phyloP scores from a whole-genome alignment of 331 rosid genomes.

The Malus hybrid region DNA sequence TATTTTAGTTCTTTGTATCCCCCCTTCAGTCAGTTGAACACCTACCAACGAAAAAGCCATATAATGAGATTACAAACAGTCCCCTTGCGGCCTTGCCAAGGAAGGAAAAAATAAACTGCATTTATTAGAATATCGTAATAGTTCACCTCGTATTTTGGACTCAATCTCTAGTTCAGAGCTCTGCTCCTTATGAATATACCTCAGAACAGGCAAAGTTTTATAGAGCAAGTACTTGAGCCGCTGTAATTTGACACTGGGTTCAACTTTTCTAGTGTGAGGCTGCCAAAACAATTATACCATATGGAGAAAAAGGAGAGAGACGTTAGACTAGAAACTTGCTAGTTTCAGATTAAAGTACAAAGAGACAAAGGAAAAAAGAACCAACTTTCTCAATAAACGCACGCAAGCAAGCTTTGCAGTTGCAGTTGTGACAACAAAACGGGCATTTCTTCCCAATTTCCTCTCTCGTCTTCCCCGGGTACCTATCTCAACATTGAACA shows the following conservation, averaged over 20 bases:
- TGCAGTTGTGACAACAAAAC: conserved; percentile 55
- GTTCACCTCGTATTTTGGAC: conserved; percentile 41
- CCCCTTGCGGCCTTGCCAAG: not conserved
- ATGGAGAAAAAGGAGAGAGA: not conserved
- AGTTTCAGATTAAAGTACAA: not conserved
- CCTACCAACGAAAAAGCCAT: conserved; percentile 28
- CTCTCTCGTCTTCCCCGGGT: conserved; percentile 48
- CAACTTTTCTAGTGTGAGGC: conserved; percentile 24
- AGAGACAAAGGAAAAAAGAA: not conserved
- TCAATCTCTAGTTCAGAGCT: conserved; percentile 55
- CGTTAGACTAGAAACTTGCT: not conserved
- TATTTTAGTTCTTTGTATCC: conserved; percentile 40
- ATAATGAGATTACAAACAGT: not conserved
- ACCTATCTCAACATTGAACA: conserved; percentile 27
- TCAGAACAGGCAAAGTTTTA: conserved; percentile 52
- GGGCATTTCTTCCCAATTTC: conserved; percentile 48
- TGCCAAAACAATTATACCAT: conserved; percentile 22
- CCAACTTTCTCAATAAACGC: conserved; percentile 28
- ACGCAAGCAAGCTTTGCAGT: conserved; percentile 68
- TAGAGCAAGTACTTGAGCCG: conserved; percentile 40
- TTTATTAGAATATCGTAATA: not conserved
- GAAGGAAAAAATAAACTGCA: not conserved
- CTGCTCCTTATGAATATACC: conserved; percentile 53
- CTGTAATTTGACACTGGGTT: conserved; percentile 32
- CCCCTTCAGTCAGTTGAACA: conserved; percentile 37